Evolutionary conservation across 164 flowering plant species (phyloP).

Genomic region (Umbellularia californica): DNA sequence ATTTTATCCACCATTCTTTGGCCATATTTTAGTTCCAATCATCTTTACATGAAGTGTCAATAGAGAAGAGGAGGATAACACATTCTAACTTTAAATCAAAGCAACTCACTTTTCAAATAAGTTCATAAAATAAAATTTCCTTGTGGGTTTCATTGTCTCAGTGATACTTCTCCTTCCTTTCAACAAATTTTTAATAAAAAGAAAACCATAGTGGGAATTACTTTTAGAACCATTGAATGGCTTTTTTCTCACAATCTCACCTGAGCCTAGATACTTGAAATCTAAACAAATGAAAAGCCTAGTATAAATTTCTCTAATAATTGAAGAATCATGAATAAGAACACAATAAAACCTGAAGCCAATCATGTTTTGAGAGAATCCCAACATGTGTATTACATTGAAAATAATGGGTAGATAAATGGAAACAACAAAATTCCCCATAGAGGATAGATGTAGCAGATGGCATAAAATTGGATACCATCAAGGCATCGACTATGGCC

Average conservation of each 20-base stretch:
- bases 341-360: too few species aligned
- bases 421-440: too few species aligned
- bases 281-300: too few species aligned
- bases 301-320: too few species aligned
- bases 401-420: too few species aligned
- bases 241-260: background rate
- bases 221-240: background rate
- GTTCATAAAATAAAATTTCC: background rate
- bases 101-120: background rate
- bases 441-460: too few species aligned
- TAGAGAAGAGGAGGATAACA: constrained; percentile 1
- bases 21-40: background rate
- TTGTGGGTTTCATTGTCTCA: background rate
- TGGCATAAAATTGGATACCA: too few species aligned
- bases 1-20: background rate
- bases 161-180: background rate
- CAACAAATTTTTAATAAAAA: background rate
- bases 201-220: background rate
- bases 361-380: too few species aligned
- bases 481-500: too few species aligned
- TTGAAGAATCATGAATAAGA: too few species aligned
- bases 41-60: background rate
- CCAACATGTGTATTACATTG: too few species aligned
- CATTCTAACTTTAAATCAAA: background rate
- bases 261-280: background rate